Evolutionary conservation across 176 grass and related monocot genomes (phyloP).

Genomic region (Carex cristatella): DNA sequence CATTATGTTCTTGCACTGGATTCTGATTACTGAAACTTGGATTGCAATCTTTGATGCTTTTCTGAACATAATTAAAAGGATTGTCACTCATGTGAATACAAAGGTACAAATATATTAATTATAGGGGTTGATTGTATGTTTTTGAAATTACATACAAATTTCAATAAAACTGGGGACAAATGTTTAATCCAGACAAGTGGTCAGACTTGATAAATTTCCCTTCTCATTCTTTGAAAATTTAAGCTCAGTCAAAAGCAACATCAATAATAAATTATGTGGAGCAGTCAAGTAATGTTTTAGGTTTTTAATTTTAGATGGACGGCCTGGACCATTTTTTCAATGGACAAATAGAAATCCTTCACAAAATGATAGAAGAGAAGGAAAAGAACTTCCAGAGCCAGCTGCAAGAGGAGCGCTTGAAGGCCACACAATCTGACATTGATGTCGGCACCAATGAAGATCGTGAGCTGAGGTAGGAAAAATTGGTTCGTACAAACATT

Average conservation of each 20-base stretch:
- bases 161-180: background rate
- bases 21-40: background rate
- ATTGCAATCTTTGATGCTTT: background rate
- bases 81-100: background rate
- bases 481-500: background rate
- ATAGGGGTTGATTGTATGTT: background rate
- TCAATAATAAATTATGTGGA: slow-evolving; percentile 6
- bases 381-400: slow-evolving; percentile 46
- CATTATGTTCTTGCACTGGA: background rate
- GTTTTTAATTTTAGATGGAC: slow-evolving; percentile 53
- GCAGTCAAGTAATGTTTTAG: background rate
- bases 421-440: slow-evolving; percentile 44
- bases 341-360: slow-evolving; percentile 56
- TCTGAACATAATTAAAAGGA: background rate
- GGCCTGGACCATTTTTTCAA: slow-evolving; percentile 62
- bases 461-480: slow-evolving; percentile 39
- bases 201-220: background rate
- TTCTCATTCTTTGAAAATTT: background rate
- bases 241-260: background rate
- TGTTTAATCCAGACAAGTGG: background rate
- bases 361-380: slow-evolving; percentile 56
- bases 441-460: slow-evolving; percentile 50
- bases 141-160: background rate
- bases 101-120: background rate
- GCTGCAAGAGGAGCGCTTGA: slow-evolving; percentile 55